Evolutionary conservation across 164 flowering plant species (phyloP).

Genomic region (Dillenia turbinata): DNA sequence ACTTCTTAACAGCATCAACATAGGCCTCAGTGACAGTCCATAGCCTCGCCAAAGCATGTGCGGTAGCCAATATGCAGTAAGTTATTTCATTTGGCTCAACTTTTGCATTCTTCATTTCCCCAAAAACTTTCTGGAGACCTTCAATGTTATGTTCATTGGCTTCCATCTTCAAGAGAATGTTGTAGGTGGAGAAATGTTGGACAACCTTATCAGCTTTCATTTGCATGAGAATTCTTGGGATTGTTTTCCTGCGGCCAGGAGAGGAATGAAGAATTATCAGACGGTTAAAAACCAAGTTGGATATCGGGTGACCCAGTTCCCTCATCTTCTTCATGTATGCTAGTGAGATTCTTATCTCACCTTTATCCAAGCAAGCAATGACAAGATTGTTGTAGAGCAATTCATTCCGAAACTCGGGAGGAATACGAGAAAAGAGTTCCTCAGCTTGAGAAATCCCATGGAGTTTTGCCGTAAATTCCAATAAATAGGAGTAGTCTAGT

Average conservation of each 20-base stretch:
- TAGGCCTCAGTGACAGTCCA: conserved; percentile 60
- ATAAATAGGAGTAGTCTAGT: conserved; percentile 68
- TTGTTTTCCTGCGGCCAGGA: conserved; percentile 52
- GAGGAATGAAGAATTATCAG: conserved; percentile 83
- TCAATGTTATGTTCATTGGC: conserved; percentile 75
- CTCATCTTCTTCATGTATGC: conserved; percentile 95
- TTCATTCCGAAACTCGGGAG: conserved; percentile 64
- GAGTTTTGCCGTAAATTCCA: conserved; percentile 75
- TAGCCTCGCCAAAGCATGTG: conserved; percentile 84
- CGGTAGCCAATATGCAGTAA: conserved; percentile 76
- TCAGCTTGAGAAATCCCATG: conserved; percentile 82
- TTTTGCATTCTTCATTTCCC: conserved; percentile 55
- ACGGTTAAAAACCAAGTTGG: conserved; percentile 75
- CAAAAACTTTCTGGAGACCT: conserved; percentile 52
- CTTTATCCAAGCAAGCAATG: conserved; percentile 76
- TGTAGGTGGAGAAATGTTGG: conserved; percentile 78
- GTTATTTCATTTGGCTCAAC: conserved; percentile 88
- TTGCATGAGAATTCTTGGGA: conserved; percentile 72
- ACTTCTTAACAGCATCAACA: conserved; percentile 67
- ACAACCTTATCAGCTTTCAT: conserved; percentile 84
- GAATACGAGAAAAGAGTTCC: conserved; percentile 60
- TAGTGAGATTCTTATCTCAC: conserved; percentile 57
- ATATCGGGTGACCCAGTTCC: conserved; percentile 64
- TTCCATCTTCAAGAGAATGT: conserved; percentile 85
- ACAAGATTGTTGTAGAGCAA: conserved; percentile 86